Base-by-base conservation (phyloP, 768 basidiomycete genomes). In the Tulasnella sp. region DNA sequence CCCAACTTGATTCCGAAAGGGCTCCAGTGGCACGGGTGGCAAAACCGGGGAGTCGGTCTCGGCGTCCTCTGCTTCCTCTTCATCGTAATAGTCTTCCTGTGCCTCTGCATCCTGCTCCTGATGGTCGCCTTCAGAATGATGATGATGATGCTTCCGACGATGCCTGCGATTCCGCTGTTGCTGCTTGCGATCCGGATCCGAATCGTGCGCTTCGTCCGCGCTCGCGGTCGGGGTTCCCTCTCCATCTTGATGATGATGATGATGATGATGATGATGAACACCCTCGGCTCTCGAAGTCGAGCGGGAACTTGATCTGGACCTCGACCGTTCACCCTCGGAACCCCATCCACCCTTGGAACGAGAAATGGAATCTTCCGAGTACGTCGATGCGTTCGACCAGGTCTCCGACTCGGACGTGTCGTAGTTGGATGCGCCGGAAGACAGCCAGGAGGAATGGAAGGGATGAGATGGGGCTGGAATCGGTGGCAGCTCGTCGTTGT, bases 1-100 rank as follows among this genome's bases (percentile, higher is more conserved):
- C 58, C 98, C 98, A 40, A 99, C 98, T 86, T 99, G 97, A 83
- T 99, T 98, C 74, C 94, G 92, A 86, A 98, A 99, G 7, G 98
- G 98, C 73, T 93, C 91, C 10, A 99, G 87, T 44, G 97, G 97
- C 73, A 99, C 96, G 80, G 96, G 94, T 1, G 94, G 94, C 68
- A 95, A 86, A 80, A 88, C 88, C 77, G 77, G 58, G 19, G 71
- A 71, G 38, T 46, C 27, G 21, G 0, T 38, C 79, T n/a, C 36
- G 27, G 6, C 44, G 58, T 78, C 56, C 36, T 78, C 77, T 62
- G 87, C 83, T 74, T 74, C 82, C 74, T 83, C 81, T 36, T n/a
- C 79, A 52, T 88, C 84, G 81, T 88, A 84, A 46, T 87, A 83
- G 75, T 87, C 84, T 12, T 87, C 56, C 44, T 68, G 74, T n/a